Base-by-base conservation (phyloP, 2,329 filamentous ascomycete species). In the Rhynchosporium graminicola region DNA sequence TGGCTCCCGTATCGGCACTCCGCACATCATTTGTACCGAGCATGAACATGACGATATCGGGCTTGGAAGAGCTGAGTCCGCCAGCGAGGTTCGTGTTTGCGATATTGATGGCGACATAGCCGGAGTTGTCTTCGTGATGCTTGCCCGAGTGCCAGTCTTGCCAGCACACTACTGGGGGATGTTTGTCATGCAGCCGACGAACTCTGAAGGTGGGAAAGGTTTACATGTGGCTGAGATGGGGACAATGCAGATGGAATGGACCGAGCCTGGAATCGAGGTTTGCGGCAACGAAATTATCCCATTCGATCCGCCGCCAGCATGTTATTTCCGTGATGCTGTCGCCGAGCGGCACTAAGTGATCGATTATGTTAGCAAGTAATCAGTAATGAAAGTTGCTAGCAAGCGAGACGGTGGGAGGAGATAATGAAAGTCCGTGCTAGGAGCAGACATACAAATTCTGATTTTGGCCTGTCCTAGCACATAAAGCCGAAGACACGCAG, bases 1-100 rank as follows among this genome's bases (percentile, higher is more conserved):
- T 73, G 55, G 71, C 65, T 3, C 46, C 8, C 15, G 56, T 63
- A 3, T 73, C 73, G 13, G 70, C 66, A 15, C 69, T 65, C 12
- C 68, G 67, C 5, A 80, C 74, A 65, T 80, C 78, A 65, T 80
- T 80, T 3, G 78, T 80, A 43, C 78, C 79, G 5, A 80, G 72
- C 76, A 79, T 78, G 69, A 79, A 79, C 72, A 76, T 77, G 10
- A 80, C 76, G 15, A 80, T 72, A 60, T 80, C 78, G 10, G 78
- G 75, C 12, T 71, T 73, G 0, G 75, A 73, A 58, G 43, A 71
- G 28, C 71, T 68, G 26, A 79, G 69, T 78, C 78, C 80, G 38
- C 70, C 71, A 4, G 69, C 69, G 3, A 79, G 71, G 64, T 80
- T 74, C 59, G 73, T 76, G 65, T 75, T 76, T 20, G 78, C 78